Base-by-base conservation (phyloP, 345 rosid species). In the Pugionium cornutum region DNA sequence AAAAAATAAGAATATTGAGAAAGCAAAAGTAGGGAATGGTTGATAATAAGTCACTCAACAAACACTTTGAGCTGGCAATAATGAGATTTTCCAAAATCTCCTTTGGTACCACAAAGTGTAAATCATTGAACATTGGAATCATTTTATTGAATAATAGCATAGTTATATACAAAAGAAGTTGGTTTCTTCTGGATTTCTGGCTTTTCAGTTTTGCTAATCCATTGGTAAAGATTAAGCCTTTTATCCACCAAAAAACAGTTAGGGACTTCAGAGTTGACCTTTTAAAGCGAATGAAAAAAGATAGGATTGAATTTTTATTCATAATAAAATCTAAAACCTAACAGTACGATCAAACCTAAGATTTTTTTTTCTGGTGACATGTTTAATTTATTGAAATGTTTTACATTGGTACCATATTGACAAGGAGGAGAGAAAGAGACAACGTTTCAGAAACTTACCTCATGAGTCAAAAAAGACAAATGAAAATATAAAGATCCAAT, bases 111-210 rank as follows among this genome's bases (percentile, higher is more conserved):
- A 72, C 71, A 65, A 65, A 58, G 55, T 58, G 5, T 55, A 58
- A 41, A 73, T 73, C 50, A 66, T 73, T 73, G 76, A 45, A 43
- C 76, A 73, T 72, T 35, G 62, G 76, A 72, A 72, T 73, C 72
- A 72, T 42, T 58, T 65, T 65, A 72, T 58, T 72, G 61, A 40
- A 40, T 55, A 47, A 53, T 62, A 53, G 62, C 62, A 70, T 26
- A 26, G 42, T 41, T 42, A 49, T 29, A 63, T 9, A 33, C 53
- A 47, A 56, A 72, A 31, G 64, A 64, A 25, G 57, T 56, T 71
- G 63, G 70, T 59, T 64, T 72, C 70, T 72, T 72, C 59, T 72
- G 53, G 4, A 26, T 56, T 28, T 53, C 29, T 36, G 34, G 55
- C 35, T 53, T 46, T 54, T 37, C 63, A 62, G 1, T 55, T 57